Conservation (phyloP, 495 filamentous ascomycete genomes). For the Penicillium desertorum region DNA sequence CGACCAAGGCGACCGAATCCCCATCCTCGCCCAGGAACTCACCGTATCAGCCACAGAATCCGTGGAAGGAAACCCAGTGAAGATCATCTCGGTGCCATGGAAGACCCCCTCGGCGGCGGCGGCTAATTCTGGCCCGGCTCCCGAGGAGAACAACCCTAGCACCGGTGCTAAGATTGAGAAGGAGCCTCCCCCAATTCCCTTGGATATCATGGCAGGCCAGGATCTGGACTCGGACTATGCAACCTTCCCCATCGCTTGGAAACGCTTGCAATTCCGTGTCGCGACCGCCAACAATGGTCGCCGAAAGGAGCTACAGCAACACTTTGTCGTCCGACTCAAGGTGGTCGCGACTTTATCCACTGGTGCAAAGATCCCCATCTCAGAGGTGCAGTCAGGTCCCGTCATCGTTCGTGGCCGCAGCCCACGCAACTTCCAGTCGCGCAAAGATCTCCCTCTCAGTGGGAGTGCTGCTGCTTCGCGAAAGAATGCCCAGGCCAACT, state of each 20-base stretch:
- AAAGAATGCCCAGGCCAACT: slow-evolving; percentile 44
- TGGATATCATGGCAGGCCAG: slow-evolving; percentile 73
- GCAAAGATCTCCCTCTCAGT: slow-evolving; percentile 72
- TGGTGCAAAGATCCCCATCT: slow-evolving; percentile 64
- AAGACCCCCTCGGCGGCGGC: slow-evolving; percentile 65
- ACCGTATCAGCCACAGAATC: slow-evolving; percentile 86
- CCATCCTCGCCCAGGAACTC: slow-evolving; percentile 71
- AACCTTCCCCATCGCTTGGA: slow-evolving; percentile 86
- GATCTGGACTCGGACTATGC: slow-evolving; percentile 75
- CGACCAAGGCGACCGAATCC: slow-evolving; percentile 73
- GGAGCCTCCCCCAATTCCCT: slow-evolving; percentile 64
- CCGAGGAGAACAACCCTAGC: slow-evolving; percentile 45
- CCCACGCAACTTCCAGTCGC: slow-evolving; percentile 74
- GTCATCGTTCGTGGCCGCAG: slow-evolving; percentile 78
- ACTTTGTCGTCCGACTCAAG: slow-evolving; percentile 74
- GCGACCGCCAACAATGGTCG: slow-evolving; percentile 84
- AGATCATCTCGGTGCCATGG: slow-evolving; percentile 93
- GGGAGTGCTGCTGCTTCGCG: slow-evolving; percentile 70
- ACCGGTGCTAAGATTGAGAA: slow-evolving; percentile 61
- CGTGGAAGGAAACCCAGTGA: slow-evolving; percentile 81
- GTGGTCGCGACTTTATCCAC: slow-evolving; percentile 70
- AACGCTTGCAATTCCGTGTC: slow-evolving; percentile 86
- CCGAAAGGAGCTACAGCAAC: slow-evolving; percentile 77
- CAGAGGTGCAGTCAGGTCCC: slow-evolving; percentile 70
- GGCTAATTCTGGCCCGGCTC: slow-evolving; percentile 57